Conservation (phyloP, 106 monocot genomes). For the Narthecium ossifragum region DNA sequence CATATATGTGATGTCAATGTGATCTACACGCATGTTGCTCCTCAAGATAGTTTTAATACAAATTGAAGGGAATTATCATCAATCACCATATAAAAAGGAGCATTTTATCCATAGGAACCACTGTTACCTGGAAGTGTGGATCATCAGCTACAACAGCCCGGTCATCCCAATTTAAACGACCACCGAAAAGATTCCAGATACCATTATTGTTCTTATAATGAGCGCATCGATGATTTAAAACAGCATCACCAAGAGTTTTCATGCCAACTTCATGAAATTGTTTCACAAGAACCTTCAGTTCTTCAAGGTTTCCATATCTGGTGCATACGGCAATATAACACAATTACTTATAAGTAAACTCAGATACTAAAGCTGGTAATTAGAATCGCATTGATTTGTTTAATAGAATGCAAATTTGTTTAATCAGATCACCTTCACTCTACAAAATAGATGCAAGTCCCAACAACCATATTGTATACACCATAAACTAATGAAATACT, state of each 20-base stretch:
- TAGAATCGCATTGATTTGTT: too few species aligned
- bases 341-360: background rate
- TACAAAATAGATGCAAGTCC: too few species aligned
- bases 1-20: too few species aligned
- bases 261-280: slow-evolving; percentile 69
- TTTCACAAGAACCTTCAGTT: slow-evolving; percentile 68
- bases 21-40: too few species aligned
- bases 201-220: slow-evolving; percentile 75
- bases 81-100: background rate
- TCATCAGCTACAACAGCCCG: slow-evolving; percentile 93
- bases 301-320: slow-evolving; percentile 90
- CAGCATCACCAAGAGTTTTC: slow-evolving; percentile 91
- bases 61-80: too few species aligned
- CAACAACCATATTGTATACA: too few species aligned
- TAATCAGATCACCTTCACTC: too few species aligned
- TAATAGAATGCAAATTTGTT: too few species aligned
- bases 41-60: too few species aligned
- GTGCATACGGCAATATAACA: slow-evolving; percentile 2
- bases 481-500: too few species aligned
- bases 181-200: slow-evolving; percentile 94
- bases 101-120: too few species aligned
- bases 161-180: slow-evolving; percentile 89
- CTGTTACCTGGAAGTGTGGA: slow-evolving; percentile 92
- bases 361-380: background rate
- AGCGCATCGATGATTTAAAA: slow-evolving; percentile 97